These are phyloP conservation scores for Cerioporus squamosus DNA, from an alignment of 1,284 basidiomycete species.

Conservation along the genomic window DNA sequence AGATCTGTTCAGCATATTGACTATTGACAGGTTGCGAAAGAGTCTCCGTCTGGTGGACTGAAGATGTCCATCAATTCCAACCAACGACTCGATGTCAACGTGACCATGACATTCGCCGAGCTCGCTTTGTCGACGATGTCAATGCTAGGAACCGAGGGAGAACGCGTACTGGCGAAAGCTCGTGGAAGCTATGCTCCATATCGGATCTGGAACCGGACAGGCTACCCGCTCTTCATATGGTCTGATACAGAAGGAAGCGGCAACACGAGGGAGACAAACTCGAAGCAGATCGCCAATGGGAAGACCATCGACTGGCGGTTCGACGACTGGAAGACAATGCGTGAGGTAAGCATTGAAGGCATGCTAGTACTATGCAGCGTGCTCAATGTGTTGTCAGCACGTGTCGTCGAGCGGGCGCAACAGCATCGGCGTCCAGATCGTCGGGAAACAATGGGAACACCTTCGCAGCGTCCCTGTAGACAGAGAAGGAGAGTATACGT, in stretches of 20 bases:
- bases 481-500: constrained; percentile 91
- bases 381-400: constrained; percentile 54
- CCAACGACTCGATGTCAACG: constrained; percentile 89
- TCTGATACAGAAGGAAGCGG: constrained; percentile 68
- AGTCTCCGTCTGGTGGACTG: constrained; percentile 57
- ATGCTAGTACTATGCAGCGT: background rate
- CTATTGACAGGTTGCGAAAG: constrained; percentile 52
- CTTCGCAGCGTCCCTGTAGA: constrained; percentile 92
- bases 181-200: constrained; percentile 94
- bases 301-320: constrained; percentile 94
- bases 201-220: constrained; percentile 90
- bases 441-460: constrained; percentile 92
- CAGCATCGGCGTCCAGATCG: constrained; percentile 82
- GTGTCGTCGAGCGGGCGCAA: constrained; percentile 82
- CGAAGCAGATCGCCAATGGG: constrained; percentile 70
- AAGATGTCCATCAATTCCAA: constrained; percentile 74
- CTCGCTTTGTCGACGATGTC: constrained; percentile 78
- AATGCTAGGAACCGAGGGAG: constrained; percentile 77
- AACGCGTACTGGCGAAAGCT: constrained; percentile 70
- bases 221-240: constrained; percentile 83
- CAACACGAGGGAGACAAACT: constrained; percentile 48
- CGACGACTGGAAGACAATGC: constrained; percentile 94
- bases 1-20: background rate
- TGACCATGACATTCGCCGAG: constrained; percentile 93
- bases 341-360: constrained; percentile 69